Conservation (phyloP, 495 filamentous ascomycete species). For the Hamigera avellanea region DNA sequence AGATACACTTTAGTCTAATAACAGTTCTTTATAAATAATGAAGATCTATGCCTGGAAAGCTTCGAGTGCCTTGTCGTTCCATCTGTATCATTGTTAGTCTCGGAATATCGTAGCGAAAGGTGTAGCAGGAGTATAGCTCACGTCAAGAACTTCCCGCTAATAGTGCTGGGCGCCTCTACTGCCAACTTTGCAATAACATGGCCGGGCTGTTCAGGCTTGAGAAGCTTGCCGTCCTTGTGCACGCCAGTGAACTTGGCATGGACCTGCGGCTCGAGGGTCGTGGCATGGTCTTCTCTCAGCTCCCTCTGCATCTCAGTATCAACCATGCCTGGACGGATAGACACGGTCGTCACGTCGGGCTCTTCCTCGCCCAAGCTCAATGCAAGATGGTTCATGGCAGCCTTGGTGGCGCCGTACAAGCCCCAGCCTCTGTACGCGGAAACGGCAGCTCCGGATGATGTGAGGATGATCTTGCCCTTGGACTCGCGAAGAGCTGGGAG, state of each 20-base stretch:
- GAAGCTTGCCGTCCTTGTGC: constrained; percentile 53
- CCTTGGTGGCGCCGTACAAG: constrained; percentile 76
- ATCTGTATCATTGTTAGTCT: constrained; percentile 46
- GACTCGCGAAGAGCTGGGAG: constrained; percentile 59
- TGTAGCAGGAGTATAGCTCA: constrained; percentile 34
- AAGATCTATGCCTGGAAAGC: constrained; percentile 48
- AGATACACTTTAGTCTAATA: not conserved
- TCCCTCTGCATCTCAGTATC: constrained; percentile 91
- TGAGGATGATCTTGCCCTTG: constrained; percentile 60
- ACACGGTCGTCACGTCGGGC: constrained; percentile 56
- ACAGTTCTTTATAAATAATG: too few species aligned
- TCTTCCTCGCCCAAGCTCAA: constrained; percentile 68
- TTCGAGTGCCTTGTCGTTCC: constrained; percentile 55
- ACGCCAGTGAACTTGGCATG: constrained; percentile 58
- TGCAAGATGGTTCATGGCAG: constrained; percentile 75
- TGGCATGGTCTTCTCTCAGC: constrained; percentile 58
- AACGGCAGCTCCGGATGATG: constrained; percentile 63
- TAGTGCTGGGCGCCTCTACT: constrained; percentile 44
- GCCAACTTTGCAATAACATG: constrained; percentile 74
- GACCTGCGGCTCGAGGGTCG: constrained; percentile 51
- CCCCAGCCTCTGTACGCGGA: constrained; percentile 64
- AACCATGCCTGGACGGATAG: constrained; percentile 72
- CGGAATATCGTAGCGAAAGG: not conserved
- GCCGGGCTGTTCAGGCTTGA: constrained; percentile 76
- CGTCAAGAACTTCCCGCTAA: constrained; percentile 68